Evolutionary conservation across 225 moss, liverwort and hornwort species (phyloP).

Genomic region (Bryum argenteum): DNA sequence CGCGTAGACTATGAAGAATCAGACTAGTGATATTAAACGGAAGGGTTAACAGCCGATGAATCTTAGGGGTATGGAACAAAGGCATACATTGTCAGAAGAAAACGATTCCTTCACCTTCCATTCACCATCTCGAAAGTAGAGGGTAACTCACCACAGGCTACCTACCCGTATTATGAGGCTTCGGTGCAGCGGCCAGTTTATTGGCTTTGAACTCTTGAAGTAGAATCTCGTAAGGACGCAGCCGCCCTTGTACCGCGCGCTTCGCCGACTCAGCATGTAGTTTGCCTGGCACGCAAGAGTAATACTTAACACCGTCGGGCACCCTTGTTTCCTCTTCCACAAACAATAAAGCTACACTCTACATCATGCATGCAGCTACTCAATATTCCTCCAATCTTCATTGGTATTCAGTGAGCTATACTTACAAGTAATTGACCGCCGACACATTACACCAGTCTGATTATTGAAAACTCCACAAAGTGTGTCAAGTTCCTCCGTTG

Average conservation of each 20-base stretch:
- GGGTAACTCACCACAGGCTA: conserved; percentile 99
- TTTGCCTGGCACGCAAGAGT: conserved; percentile 57
- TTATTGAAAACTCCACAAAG: conserved; percentile 78
- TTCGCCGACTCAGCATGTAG: conserved; percentile 87
- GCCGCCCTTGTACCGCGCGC: conserved; percentile 80
- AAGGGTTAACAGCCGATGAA: neutral
- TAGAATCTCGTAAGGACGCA: conserved; percentile 80
- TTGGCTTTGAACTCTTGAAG: conserved; percentile 92
- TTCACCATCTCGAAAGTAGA: conserved; percentile 58
- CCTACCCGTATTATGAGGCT: conserved; percentile 99
- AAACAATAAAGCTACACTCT: neutral
- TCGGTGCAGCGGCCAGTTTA: conserved; percentile 65
- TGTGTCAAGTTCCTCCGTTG: conserved; percentile 81
- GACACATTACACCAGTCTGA: conserved; percentile 79
- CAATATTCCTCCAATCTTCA: conserved; percentile 1
- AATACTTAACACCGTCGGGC: neutral
- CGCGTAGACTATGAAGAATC: neutral
- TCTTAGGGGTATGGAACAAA: too few species aligned
- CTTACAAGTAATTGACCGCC: conserved; percentile 88
- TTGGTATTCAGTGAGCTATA: conserved; percentile 3
- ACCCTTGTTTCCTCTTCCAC: neutral
- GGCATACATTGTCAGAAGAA: too few species aligned
- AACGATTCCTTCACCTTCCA: conserved; percentile 3
- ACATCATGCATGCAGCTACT: conserved; percentile 4
- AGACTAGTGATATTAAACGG: too few species aligned